phyloP scores from a whole-genome alignment of 495 filamentous ascomycete genomes.

The Penicillium taxi region DNA sequence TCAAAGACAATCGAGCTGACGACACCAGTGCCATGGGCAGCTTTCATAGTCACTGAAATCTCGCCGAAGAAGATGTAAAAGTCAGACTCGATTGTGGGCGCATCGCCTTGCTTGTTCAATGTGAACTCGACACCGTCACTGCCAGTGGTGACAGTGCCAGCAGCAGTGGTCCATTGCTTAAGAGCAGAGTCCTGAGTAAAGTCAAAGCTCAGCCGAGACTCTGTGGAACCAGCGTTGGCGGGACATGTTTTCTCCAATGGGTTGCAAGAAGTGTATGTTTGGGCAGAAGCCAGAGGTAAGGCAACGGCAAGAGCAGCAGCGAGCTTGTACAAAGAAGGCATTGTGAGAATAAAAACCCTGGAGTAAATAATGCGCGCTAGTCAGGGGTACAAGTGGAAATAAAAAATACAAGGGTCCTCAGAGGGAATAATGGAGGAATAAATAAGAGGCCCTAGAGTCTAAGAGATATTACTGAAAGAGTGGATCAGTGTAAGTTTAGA shows the following conservation, averaged over 20 bases:
- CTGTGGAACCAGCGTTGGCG: conserved; percentile 9
- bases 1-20: conserved; percentile 76
- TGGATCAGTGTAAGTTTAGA: conserved; percentile 1
- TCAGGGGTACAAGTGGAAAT: background rate
- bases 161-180: conserved; percentile 51
- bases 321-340: conserved; percentile 29
- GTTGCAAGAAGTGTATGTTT: conserved; percentile 41
- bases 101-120: conserved; percentile 60
- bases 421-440: background rate
- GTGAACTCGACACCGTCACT: conserved; percentile 60
- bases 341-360: conserved; percentile 8
- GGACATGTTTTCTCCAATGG: conserved; percentile 27
- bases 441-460: background rate
- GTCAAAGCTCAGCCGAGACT: conserved; percentile 8
- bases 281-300: conserved; percentile 33
- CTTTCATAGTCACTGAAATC: conserved; percentile 63
- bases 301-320: conserved; percentile 28
- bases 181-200: conserved; percentile 5
- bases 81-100: conserved; percentile 55
- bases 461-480: conserved; percentile 1
- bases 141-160: conserved; percentile 42
- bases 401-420: background rate
- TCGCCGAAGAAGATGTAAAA: conserved; percentile 19
- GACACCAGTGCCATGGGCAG: conserved; percentile 64
- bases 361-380: background rate